phyloP scores from a whole-genome alignment of 441 rosid species.

The Dalechampia spathulata region DNA sequence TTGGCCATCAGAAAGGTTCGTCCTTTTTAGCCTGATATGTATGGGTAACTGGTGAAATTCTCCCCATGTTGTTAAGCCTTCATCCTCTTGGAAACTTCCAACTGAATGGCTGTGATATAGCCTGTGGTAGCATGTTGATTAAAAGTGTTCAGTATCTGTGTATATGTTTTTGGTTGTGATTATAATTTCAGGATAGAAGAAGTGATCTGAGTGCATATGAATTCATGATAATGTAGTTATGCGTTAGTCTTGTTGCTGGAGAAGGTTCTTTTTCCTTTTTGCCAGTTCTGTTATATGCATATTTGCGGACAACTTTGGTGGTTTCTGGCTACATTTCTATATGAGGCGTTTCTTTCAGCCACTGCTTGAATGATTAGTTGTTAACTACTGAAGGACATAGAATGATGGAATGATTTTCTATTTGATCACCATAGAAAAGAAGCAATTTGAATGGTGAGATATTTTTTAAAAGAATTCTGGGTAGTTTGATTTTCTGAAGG shows the following conservation, averaged over 20 bases:
- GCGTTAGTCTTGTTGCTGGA: slow-evolving; percentile 9
- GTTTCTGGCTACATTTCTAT: not conserved
- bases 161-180: not conserved
- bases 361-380: no score
- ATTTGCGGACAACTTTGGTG: not conserved
- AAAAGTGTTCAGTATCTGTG: not conserved
- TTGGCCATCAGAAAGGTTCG: slow-evolving; percentile 13
- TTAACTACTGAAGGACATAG: slow-evolving; percentile 8
- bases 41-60: slow-evolving; percentile 10
- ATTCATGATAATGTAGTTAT: not conserved
- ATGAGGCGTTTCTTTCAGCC: no score
- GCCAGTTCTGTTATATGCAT: not conserved
- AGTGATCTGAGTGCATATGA: not conserved
- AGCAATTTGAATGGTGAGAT: slow-evolving; percentile 1
- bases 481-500: no score
- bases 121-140: not conserved
- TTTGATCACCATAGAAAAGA: not conserved
- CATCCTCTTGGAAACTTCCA: not conserved
- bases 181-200: slow-evolving; percentile 4
- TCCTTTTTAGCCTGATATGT: slow-evolving; percentile 12
- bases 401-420: slow-evolving; percentile 12
- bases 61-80: not conserved
- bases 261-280: slow-evolving; percentile 3
- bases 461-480: no score
- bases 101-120: not conserved